These are phyloP conservation scores for Beta vulgaris DNA, from an alignment of 148 eudicot species.

Conservation along the genomic window DNA sequence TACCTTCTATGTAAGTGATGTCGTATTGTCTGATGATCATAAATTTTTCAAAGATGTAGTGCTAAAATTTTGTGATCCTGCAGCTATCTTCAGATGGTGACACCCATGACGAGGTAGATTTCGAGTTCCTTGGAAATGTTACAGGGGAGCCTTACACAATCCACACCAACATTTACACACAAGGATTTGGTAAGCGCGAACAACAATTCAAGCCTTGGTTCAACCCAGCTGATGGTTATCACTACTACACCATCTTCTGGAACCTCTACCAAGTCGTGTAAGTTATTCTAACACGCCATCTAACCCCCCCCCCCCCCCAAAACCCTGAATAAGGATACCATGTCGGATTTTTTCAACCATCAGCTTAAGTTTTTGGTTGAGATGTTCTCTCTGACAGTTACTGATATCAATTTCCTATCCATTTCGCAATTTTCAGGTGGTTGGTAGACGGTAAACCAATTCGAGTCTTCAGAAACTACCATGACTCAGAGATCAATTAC, in stretches of 20 bases:
- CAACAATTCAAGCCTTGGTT: slow-evolving; percentile 76
- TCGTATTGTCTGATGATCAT: slow-evolving; percentile 1
- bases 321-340: too few relatives aligned
- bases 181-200: slow-evolving; percentile 60
- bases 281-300: too few relatives aligned
- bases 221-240: slow-evolving; percentile 61
- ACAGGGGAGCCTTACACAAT: slow-evolving; percentile 61
- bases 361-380: too few relatives aligned
- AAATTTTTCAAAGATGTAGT: too few relatives aligned
- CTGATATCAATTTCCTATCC: too few relatives aligned
- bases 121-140: slow-evolving; percentile 77
- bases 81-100: slow-evolving; percentile 57
- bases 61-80: slow-evolving; percentile 5
- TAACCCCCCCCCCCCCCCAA: too few relatives aligned
- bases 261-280: slow-evolving; percentile 52
- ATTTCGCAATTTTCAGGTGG: slow-evolving; percentile 49
- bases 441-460: slow-evolving; percentile 51
- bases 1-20: slow-evolving; percentile 66
- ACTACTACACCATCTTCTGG: slow-evolving; percentile 75
- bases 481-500: slow-evolving; percentile 42
- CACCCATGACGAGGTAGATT: slow-evolving; percentile 74
- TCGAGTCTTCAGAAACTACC: slow-evolving; percentile 61
- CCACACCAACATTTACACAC: slow-evolving; percentile 64
- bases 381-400: too few relatives aligned
- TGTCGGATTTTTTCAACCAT: too few relatives aligned